Conservation (phyloP, 1,139 yeast genomes). For the Scheffersomyces segobiensis region DNA sequence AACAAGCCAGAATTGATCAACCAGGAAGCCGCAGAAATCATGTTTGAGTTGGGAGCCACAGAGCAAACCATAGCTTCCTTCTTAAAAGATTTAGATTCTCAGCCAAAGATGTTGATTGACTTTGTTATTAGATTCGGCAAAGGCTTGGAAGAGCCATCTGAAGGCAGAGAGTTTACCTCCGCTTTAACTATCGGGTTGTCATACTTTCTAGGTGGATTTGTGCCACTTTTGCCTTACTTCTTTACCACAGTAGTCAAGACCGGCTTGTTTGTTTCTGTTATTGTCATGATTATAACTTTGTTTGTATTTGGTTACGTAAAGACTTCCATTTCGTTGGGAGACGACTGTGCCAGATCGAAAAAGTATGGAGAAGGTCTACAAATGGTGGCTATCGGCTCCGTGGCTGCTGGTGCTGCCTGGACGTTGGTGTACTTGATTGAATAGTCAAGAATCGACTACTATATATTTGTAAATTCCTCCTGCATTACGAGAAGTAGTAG, state of each 20-base stretch:
- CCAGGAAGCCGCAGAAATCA: constrained; percentile 72
- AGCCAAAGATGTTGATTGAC: constrained; percentile 68
- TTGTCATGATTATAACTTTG: constrained; percentile 82
- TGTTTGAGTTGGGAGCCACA: constrained; percentile 68
- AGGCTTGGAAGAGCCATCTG: constrained; percentile 81
- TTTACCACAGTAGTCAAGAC: constrained; percentile 71
- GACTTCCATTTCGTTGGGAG: constrained; percentile 82
- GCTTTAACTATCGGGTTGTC: constrained; percentile 76
- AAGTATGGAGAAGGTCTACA: constrained; percentile 80
- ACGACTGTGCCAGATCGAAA: constrained; percentile 60
- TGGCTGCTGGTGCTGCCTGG: constrained; percentile 98
- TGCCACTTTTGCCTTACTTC: constrained; percentile 78
- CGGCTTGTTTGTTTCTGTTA: constrained; percentile 73
- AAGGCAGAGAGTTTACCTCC: constrained; percentile 71
- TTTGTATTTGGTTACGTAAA: constrained; percentile 86
- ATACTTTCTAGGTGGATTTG: constrained; percentile 77
- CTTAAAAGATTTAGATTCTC: constrained; percentile 65
- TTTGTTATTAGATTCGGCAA: constrained; percentile 72
- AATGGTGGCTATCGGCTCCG: constrained; percentile 90
- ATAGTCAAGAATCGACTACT: background rate
- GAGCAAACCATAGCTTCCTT: constrained; percentile 67
- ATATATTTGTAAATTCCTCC: background rate
- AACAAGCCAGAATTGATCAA: constrained; percentile 59
- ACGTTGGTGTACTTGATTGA: constrained; percentile 80
- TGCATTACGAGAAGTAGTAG: background rate